These are phyloP conservation scores for Xylaria intraflava DNA, from an alignment of 495 filamentous ascomycete species.

Conservation along the genomic window DNA sequence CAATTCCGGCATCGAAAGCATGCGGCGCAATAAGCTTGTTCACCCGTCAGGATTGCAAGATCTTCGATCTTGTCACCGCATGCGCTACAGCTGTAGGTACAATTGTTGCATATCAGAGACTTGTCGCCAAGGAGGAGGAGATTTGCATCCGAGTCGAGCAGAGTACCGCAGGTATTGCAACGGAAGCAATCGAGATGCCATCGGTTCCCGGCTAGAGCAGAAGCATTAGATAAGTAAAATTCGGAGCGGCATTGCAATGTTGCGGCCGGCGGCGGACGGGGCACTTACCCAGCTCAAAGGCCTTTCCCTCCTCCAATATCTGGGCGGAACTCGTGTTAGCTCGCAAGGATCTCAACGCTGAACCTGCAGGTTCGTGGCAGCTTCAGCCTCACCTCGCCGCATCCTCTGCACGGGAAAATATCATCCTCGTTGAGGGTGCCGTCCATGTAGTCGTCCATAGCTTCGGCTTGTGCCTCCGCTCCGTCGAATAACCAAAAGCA, in stretches of 20 bases:
- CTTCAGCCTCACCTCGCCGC: constrained; percentile 68
- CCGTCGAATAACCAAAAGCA: background rate
- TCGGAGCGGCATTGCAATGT: background rate
- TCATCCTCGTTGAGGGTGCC: constrained; percentile 85
- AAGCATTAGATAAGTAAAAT: constrained; percentile 15
- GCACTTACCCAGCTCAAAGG: constrained; percentile 88
- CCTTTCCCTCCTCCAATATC: constrained; percentile 98
- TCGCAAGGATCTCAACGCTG: background rate
- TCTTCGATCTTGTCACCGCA: constrained; percentile 98
- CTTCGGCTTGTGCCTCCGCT: constrained; percentile 1
- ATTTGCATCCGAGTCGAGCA: constrained; percentile 97
- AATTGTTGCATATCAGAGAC: constrained; percentile 97
- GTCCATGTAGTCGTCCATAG: constrained; percentile 62
- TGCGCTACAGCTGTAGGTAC: constrained; percentile 97
- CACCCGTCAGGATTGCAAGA: constrained; percentile 92
- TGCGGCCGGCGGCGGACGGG: background rate
- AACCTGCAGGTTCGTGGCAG: background rate
- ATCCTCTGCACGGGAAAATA: constrained; percentile 92
- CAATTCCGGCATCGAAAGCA: constrained; percentile 98
- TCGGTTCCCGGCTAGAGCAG: constrained; percentile 74
- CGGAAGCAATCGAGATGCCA: constrained; percentile 99
- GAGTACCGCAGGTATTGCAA: constrained; percentile 90
- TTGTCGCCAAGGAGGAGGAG: constrained; percentile 95
- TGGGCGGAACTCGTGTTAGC: constrained; percentile 27
- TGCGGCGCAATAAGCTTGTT: constrained; percentile 96